Conservation (phyloP, 352 stramenopile genomes). For the Albugo candida region DNA sequence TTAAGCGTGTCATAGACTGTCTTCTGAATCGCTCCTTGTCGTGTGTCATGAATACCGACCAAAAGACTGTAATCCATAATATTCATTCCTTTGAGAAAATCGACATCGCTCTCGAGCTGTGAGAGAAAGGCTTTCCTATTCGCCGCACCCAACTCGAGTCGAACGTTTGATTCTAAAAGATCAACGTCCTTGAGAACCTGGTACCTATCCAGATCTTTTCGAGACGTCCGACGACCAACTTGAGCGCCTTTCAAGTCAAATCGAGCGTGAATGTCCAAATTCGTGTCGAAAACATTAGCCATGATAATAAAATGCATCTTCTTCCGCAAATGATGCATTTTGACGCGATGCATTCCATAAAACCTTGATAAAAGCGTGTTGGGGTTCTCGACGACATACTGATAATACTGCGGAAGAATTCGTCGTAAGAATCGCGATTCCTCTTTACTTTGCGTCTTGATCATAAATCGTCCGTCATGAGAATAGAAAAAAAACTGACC, state of each 20-base stretch:
- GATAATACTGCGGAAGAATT: slow-evolving; percentile 96
- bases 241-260: slow-evolving; percentile 85
- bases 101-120: slow-evolving; percentile 75
- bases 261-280: slow-evolving; percentile 77
- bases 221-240: slow-evolving; percentile 53
- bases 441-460: slow-evolving; percentile 98
- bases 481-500: slow-evolving; percentile 99
- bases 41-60: slow-evolving; percentile 79
- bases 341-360: slow-evolving; percentile 95
- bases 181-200: slow-evolving; percentile 84
- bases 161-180: slow-evolving; percentile 67
- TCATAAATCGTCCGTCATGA: slow-evolving; percentile 93
- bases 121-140: slow-evolving; percentile 58
- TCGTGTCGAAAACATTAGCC: slow-evolving; percentile 92
- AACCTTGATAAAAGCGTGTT: slow-evolving; percentile 96
- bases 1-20: slow-evolving; percentile 20
- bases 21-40: slow-evolving; percentile 22
- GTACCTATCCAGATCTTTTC: slow-evolving; percentile 22
- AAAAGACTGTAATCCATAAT: slow-evolving; percentile 92
- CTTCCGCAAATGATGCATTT: slow-evolving; percentile 87
- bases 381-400: slow-evolving; percentile 91
- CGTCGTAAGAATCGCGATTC: slow-evolving; percentile 96
- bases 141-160: slow-evolving; percentile 65
- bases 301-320: slow-evolving; percentile 94
- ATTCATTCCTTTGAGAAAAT: slow-evolving; percentile 83